Base-by-base conservation (phyloP, 331 rosid genomes). In the Dryas integrifolia region DNA sequence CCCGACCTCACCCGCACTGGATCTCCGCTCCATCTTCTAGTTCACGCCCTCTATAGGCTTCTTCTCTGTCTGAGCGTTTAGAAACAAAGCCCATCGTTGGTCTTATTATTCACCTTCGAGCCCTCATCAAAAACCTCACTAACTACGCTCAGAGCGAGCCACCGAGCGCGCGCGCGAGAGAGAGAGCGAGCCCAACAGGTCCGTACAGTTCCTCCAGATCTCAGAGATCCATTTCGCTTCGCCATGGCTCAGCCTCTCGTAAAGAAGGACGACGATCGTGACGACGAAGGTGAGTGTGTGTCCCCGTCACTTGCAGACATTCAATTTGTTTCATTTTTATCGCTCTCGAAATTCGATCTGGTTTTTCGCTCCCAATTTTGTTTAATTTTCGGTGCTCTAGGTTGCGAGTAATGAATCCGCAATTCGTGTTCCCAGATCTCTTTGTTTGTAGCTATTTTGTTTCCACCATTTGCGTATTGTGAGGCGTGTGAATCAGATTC, bases 251-350 rank as follows among this genome's bases (percentile, higher is more conserved):
- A 95, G 81, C 88, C 96, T 10, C 87, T 91, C 47, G 87, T 86
- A 58, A 95, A 95, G 96, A 95, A 95, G 76, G 98, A 95, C 87
- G 97, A 95, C 76, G 98, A 95, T 83, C 97, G 96, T 12, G 98
- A 95, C 82, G 97, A 95, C 66, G 98, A 95, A 91, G 96, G 98
- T 95, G 61, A 47, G 76, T n/a, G 61, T 51, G 76, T n/a, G 26
- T 47, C 45, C 53, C 4, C 44, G 59, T 10, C 72, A 11, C 59
- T 79, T 57, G 9, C 30, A 53, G 13, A 60, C 56, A 8, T 11
- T 72, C 15, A 44, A 18, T 48, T 40, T 70, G 69, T 63, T 18
- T 56, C 16, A 18, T 52, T 40, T 67, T 72, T 63, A 15, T 56
- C 16, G 63, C 50, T 26, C 21, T 50, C 51, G 8, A 40, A 64